A percentile compares a stretch with the other conserved stretches of the same genome.
These are phyloP conservation scores for Parachaetomium inaequale DNA, from an alignment of 495 filamentous ascomycete genomes.

Conservation along the genomic window DNA sequence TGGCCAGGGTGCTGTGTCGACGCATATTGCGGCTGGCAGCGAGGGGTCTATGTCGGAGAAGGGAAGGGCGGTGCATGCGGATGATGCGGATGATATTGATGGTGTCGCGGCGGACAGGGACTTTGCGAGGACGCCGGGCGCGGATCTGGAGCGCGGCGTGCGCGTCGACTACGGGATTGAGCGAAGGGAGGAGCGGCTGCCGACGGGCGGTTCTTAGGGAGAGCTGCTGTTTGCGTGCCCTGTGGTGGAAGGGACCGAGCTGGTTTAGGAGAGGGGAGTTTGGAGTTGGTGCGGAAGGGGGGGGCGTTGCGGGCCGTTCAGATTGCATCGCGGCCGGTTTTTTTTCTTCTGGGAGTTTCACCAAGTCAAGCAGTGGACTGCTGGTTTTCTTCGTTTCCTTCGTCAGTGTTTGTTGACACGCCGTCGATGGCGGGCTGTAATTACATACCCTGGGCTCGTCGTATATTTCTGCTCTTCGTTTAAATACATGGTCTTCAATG, in stretches of 20 bases:
- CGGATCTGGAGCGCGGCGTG: conserved; percentile 1
- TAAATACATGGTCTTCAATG: no score
- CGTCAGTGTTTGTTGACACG: background rate
- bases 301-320: background rate
- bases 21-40: conserved; percentile 3
- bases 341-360: background rate
- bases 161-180: conserved; percentile 12
- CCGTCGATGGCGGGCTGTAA: background rate
- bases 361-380: background rate
- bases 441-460: background rate
- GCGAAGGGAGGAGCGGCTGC: conserved; percentile 7
- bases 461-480: background rate
- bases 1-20: background rate
- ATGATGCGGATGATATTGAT: background rate
- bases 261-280: background rate
- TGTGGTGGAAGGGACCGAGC: background rate
- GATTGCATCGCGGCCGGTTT: background rate
- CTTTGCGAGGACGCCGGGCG: background rate
- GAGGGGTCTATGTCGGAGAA: background rate
- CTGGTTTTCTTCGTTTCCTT: background rate
- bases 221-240: conserved; percentile 1
- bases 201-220: conserved; percentile 1
- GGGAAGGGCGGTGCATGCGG: background rate
- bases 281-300: background rate
- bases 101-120: background rate